A percentile compares a stretch with the other conserved stretches of the same genome.
These are phyloP conservation scores for Craterostigma plantagineum DNA, from an alignment of 257 asterid genomes.

Conservation along the genomic window DNA sequence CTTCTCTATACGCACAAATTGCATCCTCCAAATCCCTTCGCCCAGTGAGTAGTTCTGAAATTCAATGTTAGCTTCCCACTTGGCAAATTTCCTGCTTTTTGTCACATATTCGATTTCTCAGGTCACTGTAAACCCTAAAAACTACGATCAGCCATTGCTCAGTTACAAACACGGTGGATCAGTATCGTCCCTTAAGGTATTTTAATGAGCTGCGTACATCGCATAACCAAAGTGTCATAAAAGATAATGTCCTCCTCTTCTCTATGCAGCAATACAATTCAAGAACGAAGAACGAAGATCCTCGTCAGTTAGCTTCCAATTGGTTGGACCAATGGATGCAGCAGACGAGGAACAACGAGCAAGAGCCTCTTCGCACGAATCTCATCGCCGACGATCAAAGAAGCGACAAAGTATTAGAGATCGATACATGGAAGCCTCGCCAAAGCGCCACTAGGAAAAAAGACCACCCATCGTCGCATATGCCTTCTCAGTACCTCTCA, in stretches of 20 bases:
- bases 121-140: no score
- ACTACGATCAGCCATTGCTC: no score
- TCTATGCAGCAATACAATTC: constrained; percentile 39
- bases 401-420: constrained; percentile 70
- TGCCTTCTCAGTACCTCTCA: constrained; percentile 14
- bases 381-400: constrained; percentile 31
- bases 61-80: background rate
- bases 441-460: constrained; percentile 16
- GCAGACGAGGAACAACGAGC: constrained; percentile 27
- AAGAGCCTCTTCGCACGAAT: constrained; percentile 4
- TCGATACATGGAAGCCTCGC: constrained; percentile 76
- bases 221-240: background rate
- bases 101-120: no score
- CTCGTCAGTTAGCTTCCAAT: constrained; percentile 23
- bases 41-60: background rate
- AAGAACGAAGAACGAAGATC: constrained; percentile 21
- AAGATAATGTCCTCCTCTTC: background rate
- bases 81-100: no score
- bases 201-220: background rate
- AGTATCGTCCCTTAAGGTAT: background rate
- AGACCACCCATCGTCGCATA: constrained; percentile 20
- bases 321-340: constrained; percentile 90
- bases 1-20: constrained; percentile 19
- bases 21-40: constrained; percentile 13
- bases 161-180: background rate